Evolutionary conservation across 2,329 filamentous ascomycete genomes (phyloP), one percentile per base, ranked within the genome.

Genomic region (Colletotrichum gigasporum): DNA sequence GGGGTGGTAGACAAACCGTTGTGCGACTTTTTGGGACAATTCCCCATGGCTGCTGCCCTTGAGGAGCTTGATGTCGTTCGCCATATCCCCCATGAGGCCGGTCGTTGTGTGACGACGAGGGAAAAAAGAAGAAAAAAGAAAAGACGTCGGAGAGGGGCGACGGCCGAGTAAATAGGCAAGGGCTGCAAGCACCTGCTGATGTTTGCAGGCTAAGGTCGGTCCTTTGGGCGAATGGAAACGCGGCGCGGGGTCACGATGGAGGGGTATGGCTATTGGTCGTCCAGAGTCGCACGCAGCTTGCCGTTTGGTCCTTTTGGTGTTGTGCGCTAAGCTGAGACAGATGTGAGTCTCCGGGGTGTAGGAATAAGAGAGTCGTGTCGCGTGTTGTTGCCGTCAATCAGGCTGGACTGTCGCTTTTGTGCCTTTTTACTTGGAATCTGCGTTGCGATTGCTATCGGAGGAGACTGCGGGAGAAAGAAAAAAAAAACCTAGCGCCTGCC

Each of bases 21-120:
- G 68, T 28, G 72, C 72, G 47, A 73, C 71, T 53, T 74, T 75
- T 56, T 71, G 71, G 68, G 72, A 74, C 60, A 76, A 71, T 35
- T 74, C 72, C 51, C 71, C 72, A 67, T 75, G 74, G 71, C 73
- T 75, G 50, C 73, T 73, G 66, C 74, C 72, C 59, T 72, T 76
- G 67, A 76, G 73, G 64, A 78, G 68, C 68, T 78, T 78, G 71
- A 78, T 76, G 67, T 77, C 75, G 74, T 78, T 78, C 62, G 75
- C 71, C 75, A 77, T 77, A 39, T 67, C 64, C 30, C 63, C 63
- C 63, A 65, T 65, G 63, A 65, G 63, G 51, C 47, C 58, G 59
- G 63, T 63, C 63, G 63, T 51, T 58, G 51, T 63, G 22, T 51
- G 59, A 63, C 58, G 63, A 65, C 57, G 32, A 39, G 34, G 58